These are phyloP conservation scores for Oryza nivara DNA, from an alignment of 176 grass and related monocot species.

Conservation along the genomic window DNA sequence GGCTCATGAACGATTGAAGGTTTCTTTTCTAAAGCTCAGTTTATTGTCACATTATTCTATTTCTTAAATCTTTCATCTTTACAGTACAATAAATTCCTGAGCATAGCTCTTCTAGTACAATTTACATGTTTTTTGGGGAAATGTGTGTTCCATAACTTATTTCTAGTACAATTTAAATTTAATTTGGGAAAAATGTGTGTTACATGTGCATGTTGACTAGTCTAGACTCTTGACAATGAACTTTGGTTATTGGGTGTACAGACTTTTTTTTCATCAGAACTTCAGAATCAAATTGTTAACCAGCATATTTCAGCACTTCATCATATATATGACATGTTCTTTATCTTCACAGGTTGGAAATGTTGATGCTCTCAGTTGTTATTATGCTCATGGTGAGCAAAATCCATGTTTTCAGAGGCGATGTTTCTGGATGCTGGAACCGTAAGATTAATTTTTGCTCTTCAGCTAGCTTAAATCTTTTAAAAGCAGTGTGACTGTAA, in stretches of 20 bases:
- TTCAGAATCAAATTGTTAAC: constrained; percentile 18
- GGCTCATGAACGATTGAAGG: constrained; percentile 95
- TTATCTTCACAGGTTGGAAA: constrained; percentile 74
- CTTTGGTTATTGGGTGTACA: constrained; percentile 8
- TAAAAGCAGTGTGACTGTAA: neutral
- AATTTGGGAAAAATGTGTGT: neutral
- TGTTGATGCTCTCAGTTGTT: constrained; percentile 91
- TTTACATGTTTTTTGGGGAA: too few species aligned
- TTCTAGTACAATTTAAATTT: neutral
- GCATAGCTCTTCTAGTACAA: too few species aligned
- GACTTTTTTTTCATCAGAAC: constrained; percentile 5
- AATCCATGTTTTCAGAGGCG: constrained; percentile 92
- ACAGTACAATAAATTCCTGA: neutral
- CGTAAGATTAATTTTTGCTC: constrained; percentile 58
- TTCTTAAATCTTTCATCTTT: constrained; percentile 16
- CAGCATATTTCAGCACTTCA: neutral
- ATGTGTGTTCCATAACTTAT: neutral
- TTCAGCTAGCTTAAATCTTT: constrained; percentile 32
- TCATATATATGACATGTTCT: constrained; percentile 31
- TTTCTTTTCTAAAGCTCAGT: constrained; percentile 42
- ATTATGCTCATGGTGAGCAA: constrained; percentile 93
- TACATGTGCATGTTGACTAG: neutral
- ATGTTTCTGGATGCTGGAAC: constrained; percentile 93
- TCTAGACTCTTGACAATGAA: neutral
- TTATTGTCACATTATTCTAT: constrained; percentile 25